Base-by-base conservation (phyloP, 2,329 filamentous ascomycete genomes). In the Pseudogymnoascus sp. region DNA sequence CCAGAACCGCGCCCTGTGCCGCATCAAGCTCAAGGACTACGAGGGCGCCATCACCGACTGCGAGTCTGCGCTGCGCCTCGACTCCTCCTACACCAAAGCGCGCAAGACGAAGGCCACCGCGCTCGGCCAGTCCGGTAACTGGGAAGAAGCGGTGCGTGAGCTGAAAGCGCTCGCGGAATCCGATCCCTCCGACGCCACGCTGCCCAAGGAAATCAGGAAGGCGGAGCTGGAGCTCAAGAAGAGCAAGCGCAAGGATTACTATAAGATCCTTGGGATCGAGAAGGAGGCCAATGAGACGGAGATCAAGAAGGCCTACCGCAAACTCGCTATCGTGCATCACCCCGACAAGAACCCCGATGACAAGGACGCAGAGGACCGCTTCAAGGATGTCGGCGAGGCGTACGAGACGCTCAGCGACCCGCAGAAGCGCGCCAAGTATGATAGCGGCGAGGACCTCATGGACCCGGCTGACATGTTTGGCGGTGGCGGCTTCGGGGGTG, bases 181-280 rank as follows among this genome's bases (percentile, higher is more conserved):
- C 65, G 91, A 95, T 69, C 93, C 93, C 1, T 83, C 87, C 67
- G 95, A 99, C 75, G 85, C 87, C 45, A 86, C 83, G 12, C 88
- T 97, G 65, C 81, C 83, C 61, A 93, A 90, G 76, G 95, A 99
- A 71, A 86, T 97, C 51, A 88, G 90, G 64, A 90, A 88, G 71
- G 95, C 93, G 1, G 93, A 99, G 78, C 80, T 97, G 26, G 95
- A 99, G 78, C 80, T 97, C 67, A 99, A 99, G 86, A 97, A 97
- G 87, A 90, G 89, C 75, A 89, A 93, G 78, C 84, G 95, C 66
- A 99, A 99, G 78, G 95, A 99, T 73, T 97, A 96, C 79, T 99
- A 99, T 81, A 97, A 97, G 84, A 96, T 97, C 69, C 85, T 99
- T 62, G 90, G 88, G 5, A 79, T 99, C 7, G 81, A 89, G 64